Evolutionary conservation across 257 asterid genomes (phyloP).

Genomic region (Capsicum rhomboideum): DNA sequence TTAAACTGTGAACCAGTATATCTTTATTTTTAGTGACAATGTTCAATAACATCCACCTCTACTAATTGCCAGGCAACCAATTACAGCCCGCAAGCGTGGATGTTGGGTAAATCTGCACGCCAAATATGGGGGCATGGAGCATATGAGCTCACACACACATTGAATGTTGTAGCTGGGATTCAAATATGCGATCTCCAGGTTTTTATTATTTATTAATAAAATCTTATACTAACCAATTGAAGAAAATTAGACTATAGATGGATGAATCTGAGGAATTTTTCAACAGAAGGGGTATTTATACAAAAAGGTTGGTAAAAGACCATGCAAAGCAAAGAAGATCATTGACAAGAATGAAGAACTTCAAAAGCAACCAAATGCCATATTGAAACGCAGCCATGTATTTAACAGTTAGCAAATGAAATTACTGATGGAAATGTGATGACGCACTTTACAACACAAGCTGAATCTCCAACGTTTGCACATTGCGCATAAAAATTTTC

Average conservation of each 20-base stretch:
- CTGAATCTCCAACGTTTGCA: slow-evolving; percentile 99
- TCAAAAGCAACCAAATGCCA: neutral
- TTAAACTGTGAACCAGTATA: neutral
- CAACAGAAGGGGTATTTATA: neutral
- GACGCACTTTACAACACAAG: slow-evolving; percentile 82
- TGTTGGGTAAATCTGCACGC: neutral
- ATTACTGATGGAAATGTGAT: slow-evolving; percentile 9
- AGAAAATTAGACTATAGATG: neutral
- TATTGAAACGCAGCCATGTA: neutral
- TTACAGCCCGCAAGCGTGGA: neutral
- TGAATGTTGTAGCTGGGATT: neutral
- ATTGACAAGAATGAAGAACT: neutral
- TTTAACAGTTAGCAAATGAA: neutral
- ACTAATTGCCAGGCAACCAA: neutral
- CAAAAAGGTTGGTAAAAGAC: neutral
- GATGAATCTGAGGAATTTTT: neutral
- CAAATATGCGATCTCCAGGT: neutral
- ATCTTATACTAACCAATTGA: neutral
- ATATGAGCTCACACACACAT: neutral
- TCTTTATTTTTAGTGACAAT: neutral
- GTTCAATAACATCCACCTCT: neutral
- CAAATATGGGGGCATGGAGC: neutral
- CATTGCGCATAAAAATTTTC: slow-evolving; percentile 69
- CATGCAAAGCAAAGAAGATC: neutral
- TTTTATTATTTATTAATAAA: neutral